Evolutionary conservation across 1,139 yeast species (phyloP).

Genomic region (Scheffersomyces titani): DNA sequence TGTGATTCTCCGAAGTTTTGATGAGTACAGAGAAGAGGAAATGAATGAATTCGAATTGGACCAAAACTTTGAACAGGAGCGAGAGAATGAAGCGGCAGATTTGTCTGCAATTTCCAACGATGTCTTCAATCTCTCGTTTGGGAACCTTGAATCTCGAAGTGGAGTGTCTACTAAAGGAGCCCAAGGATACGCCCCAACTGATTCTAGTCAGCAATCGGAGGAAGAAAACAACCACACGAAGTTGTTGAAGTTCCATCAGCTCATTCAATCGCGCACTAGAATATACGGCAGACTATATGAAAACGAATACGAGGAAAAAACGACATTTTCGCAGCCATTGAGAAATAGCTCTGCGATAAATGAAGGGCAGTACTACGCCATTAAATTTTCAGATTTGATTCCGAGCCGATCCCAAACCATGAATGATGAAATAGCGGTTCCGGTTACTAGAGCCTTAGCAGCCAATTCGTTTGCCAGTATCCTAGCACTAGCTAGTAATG

Average conservation of each 20-base stretch:
- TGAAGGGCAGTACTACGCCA: conserved; percentile 5
- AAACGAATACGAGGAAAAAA: neutral
- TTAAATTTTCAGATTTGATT: conserved; percentile 18
- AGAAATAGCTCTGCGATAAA: neutral
- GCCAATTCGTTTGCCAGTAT: conserved; percentile 42
- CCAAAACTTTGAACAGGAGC: neutral
- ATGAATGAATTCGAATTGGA: neutral
- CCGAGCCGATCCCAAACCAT: conserved; percentile 10
- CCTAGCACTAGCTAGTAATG: conserved; percentile 35
- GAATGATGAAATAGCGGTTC: conserved; percentile 5
- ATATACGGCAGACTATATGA: neutral
- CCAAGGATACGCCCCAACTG: neutral
- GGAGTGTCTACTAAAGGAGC: neutral
- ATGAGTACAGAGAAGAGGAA: neutral
- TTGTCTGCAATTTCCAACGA: conserved; percentile 4
- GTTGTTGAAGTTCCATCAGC: neutral
- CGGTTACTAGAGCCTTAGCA: conserved; percentile 26
- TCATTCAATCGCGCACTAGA: neutral
- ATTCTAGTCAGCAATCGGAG: neutral
- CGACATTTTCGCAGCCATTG: neutral
- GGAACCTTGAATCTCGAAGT: conserved; percentile 7
- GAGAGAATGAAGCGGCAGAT: neutral
- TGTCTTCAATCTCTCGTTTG: conserved; percentile 12
- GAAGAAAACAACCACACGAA: neutral
- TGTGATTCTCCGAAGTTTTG: neutral